A percentile compares a stretch with the other conserved stretches of the same genome.
Conservation (phyloP, 2,329 filamentous ascomycete species). For the Alternaria atra region DNA sequence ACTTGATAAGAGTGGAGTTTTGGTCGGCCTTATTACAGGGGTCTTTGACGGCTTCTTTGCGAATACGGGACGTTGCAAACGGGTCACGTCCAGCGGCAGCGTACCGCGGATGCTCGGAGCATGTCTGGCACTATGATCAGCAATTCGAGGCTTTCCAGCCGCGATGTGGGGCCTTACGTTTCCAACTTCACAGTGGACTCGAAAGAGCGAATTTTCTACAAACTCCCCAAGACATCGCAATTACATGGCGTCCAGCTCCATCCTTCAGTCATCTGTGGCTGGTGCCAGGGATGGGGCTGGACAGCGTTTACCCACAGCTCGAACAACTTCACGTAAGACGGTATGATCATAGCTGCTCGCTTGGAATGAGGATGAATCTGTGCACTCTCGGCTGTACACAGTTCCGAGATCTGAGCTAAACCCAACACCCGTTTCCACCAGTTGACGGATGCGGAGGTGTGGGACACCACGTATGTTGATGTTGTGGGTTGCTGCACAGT, state of each 20-base stretch:
- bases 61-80: neutral
- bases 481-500: neutral
- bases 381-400: neutral
- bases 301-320: neutral
- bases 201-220: neutral
- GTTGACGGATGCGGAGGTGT: neutral
- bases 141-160: neutral
- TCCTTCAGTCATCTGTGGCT: neutral
- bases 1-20: neutral
- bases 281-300: neutral
- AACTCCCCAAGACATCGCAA: neutral
- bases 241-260: neutral
- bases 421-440: neutral
- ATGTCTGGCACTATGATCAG: conserved; percentile 1
- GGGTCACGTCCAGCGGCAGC: neutral
- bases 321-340: neutral
- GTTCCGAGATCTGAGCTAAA: neutral
- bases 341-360: neutral
- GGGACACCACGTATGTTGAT: neutral
- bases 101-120: neutral
- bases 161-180: neutral
- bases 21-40: neutral
- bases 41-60: neutral
- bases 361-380: neutral
- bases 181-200: neutral